Evolutionary conservation across 2,329 filamentous ascomycete genomes (phyloP).

Genomic region (Fusarium longipes): DNA sequence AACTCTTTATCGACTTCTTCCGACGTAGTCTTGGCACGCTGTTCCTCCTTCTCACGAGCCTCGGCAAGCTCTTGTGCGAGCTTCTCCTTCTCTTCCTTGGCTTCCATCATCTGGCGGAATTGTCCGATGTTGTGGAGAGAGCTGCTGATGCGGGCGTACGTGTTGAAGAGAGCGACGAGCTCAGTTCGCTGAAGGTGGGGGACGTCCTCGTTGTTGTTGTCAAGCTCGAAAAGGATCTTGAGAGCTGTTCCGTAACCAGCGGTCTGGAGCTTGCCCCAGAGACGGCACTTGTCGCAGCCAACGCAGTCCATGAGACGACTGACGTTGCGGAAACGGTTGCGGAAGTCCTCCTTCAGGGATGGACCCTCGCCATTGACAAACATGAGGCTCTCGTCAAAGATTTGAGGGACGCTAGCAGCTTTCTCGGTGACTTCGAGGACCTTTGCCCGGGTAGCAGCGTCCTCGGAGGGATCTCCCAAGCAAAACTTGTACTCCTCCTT

Average conservation of each 20-base stretch:
- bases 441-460: conserved; percentile 81
- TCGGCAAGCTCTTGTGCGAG: conserved; percentile 48
- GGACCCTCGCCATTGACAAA: conserved; percentile 82
- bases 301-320: conserved; percentile 98
- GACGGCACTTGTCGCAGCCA: conserved; percentile 96
- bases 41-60: conserved; percentile 51
- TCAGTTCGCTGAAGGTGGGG: conserved; percentile 87
- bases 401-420: conserved; percentile 76
- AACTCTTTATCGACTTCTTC: conserved; percentile 47
- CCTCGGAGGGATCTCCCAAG: conserved; percentile 83
- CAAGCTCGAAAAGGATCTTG: conserved; percentile 96
- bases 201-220: conserved; percentile 71
- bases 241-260: conserved; percentile 93
- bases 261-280: conserved; percentile 98
- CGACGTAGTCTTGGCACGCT: conserved; percentile 46
- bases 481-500: conserved; percentile 84
- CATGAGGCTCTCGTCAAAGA: conserved; percentile 96
- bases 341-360: conserved; percentile 94
- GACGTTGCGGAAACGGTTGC: conserved; percentile 96
- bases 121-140: conserved; percentile 79
- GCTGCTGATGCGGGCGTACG: conserved; percentile 85
- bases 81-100: conserved; percentile 32
- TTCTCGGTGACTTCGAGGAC: conserved; percentile 79
- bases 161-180: conserved; percentile 94
- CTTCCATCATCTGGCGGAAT: conserved; percentile 70